These are phyloP conservation scores for Warburgia ugandensis DNA, from an alignment of 164 flowering plant genomes.

Conservation along the genomic window DNA sequence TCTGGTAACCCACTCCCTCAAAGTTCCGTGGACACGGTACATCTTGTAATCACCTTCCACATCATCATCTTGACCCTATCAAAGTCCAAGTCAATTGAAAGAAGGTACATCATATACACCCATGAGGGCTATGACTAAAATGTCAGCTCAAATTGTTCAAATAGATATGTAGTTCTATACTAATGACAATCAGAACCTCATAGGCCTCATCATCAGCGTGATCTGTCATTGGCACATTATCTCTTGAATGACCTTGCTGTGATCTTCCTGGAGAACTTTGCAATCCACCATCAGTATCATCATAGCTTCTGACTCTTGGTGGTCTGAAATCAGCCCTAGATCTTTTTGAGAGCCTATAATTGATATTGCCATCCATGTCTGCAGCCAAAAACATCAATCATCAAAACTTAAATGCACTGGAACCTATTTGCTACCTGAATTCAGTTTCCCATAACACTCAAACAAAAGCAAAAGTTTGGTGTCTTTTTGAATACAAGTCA, in stretches of 20 bases:
- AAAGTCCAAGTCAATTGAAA: neutral
- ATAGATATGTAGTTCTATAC: too few relatives aligned
- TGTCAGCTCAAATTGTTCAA: too few relatives aligned
- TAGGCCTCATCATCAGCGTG: constrained; percentile 68
- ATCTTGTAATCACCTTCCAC: constrained; percentile 78
- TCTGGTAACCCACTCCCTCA: constrained; percentile 97
- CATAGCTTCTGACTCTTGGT: constrained; percentile 43
- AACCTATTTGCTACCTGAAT: too few relatives aligned
- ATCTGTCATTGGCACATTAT: constrained; percentile 82
- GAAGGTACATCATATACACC: too few relatives aligned
- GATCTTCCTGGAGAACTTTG: constrained; percentile 83
- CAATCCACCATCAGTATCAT: constrained; percentile 57
- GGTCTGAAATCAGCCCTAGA: constrained; percentile 71
- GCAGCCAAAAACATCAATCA: constrained; percentile 15
- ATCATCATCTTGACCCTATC: constrained; percentile 74
- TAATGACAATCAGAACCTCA: constrained; percentile 58
- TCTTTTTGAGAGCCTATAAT: constrained; percentile 71
- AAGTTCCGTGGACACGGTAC: constrained; percentile 91
- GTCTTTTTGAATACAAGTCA: too few relatives aligned
- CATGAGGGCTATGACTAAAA: too few relatives aligned
- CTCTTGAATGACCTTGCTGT: constrained; percentile 56
- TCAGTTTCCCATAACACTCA: too few relatives aligned
- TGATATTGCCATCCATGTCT: constrained; percentile 81
- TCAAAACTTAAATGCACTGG: too few relatives aligned
- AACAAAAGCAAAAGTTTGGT: too few relatives aligned